Percentiles rank a stretch among this genome's conserved stretches.
phyloP scores from a whole-genome alignment of 176 grass and related monocot genomes.

The Oryza meyeriana region DNA sequence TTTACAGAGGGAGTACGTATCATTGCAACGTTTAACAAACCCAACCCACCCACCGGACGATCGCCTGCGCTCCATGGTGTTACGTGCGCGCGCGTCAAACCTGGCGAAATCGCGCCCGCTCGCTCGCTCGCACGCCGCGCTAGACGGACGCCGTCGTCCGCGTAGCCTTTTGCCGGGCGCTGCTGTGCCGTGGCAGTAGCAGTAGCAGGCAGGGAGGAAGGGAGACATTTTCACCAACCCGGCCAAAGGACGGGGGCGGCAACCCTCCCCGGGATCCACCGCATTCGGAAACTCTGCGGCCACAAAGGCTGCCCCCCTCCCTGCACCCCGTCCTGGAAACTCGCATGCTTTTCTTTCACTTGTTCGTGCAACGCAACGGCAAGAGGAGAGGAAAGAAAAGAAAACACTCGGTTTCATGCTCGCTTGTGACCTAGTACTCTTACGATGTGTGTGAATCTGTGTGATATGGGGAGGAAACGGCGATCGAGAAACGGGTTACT shows the following conservation, averaged over 20 bases:
- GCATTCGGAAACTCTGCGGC: conserved; percentile 1
- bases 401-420: no score
- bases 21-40: not conserved
- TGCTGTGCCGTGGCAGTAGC: no score
- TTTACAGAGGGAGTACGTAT: no score
- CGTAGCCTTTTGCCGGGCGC: not conserved
- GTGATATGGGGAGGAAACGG: not conserved
- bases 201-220: not conserved
- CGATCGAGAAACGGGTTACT: not conserved
- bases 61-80: no score
- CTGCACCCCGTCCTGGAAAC: no score
- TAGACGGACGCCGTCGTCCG: no score
- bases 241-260: not conserved
- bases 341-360: not conserved
- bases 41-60: no score
- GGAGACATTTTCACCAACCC: not conserved
- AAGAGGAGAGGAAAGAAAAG: not conserved
- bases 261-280: conserved; percentile 3
- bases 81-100: not conserved
- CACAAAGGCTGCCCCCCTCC: not conserved
- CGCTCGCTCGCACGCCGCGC: no score
- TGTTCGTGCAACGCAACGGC: no score
- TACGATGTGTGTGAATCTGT: no score
- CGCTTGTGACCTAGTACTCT: not conserved
- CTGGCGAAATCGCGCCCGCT: not conserved